Percentiles rank a stretch among this genome's conserved stretches.
Conservation (phyloP, 495 filamentous ascomycete genomes). For the Talaromyces borbonicus region DNA sequence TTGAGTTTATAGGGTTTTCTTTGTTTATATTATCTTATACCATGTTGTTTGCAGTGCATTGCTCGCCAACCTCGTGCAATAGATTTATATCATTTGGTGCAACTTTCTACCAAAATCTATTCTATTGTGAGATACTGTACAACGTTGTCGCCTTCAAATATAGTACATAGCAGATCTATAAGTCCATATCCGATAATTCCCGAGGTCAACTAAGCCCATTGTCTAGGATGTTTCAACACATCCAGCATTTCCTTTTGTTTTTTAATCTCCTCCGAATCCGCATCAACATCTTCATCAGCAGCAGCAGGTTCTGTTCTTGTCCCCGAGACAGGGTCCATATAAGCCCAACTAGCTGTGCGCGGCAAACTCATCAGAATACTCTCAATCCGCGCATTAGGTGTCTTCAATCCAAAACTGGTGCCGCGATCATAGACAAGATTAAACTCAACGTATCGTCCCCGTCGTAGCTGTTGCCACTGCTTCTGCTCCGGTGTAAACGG, state of each 20-base stretch:
- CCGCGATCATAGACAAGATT: constrained; percentile 96
- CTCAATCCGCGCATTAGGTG: constrained; percentile 84
- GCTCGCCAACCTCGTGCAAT: too few species aligned
- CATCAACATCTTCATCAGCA: constrained; percentile 18
- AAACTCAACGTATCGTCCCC: constrained; percentile 95
- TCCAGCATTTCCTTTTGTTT: constrained; percentile 62
- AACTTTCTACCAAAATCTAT: too few species aligned
- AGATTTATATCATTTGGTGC: too few species aligned
- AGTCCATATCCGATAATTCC: not conserved
- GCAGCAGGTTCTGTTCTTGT: constrained; percentile 28
- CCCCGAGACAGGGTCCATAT: constrained; percentile 66
- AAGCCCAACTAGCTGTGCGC: constrained; percentile 85
- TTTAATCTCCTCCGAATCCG: constrained; percentile 40
- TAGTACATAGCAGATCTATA: not conserved
- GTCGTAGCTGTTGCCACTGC: constrained; percentile 89
- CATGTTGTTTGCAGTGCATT: too few species aligned
- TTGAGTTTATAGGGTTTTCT: too few species aligned
- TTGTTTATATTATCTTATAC: too few species aligned
- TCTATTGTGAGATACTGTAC: constrained; percentile 1
- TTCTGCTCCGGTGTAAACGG: constrained; percentile 76
- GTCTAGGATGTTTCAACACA: constrained; percentile 73
- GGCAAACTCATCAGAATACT: constrained; percentile 97
- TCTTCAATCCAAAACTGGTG: constrained; percentile 88
- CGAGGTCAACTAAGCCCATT: constrained; percentile 62
- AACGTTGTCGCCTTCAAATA: not conserved